Base-by-base conservation (phyloP, 805 yeast genomes). In the Zygosaccharomyces siamensis region DNA sequence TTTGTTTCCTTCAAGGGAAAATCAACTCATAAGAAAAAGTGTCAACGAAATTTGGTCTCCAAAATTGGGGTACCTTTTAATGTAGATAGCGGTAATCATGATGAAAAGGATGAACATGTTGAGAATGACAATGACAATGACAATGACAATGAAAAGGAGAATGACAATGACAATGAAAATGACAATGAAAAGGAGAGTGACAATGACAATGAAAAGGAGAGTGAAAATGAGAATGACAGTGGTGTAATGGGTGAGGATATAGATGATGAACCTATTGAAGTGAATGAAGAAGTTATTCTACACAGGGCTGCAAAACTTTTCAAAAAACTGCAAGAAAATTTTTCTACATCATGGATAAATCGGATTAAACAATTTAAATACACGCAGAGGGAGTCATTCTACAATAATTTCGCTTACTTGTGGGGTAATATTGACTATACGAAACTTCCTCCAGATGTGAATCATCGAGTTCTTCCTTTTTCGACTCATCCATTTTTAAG, bases 301-400 rank as follows among this genome's bases (percentile, higher is more conserved):
- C 36, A 41, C 26, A 41, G 36, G 16, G 44, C 36, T 16, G 12
- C 36, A 6, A 41, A 41, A 12, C 24, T 30, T 11, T 62, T 51
- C 37, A 51, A 50, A 51, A 67, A 21, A 58, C 64, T 86, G 20
- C 64, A 74, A 35, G 71, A 74, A 46, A 70, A 75, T 46, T 72
- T 81, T 21, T 76, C 86, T 0, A 67, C 68, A 16, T 80, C 87
- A 0, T 90, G 98, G 98, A 76, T 87, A 20, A 67, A 76, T 21
- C 73, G 86, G 44, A 79, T 87, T 5, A 72, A 72, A 30, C 72
- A 75, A 39, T 76, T 73, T 65, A 73, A 70, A 53, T 52, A 59
- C 31, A 66, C 74, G 51, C 64, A 72, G 59, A 62, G 67, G 3
- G 70, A 70, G 30, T 70, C 75, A 3, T 68, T 77, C 16, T 52